Evolutionary conservation across 768 basidiomycete genomes (phyloP).

Genomic region (Mycena crocata): DNA sequence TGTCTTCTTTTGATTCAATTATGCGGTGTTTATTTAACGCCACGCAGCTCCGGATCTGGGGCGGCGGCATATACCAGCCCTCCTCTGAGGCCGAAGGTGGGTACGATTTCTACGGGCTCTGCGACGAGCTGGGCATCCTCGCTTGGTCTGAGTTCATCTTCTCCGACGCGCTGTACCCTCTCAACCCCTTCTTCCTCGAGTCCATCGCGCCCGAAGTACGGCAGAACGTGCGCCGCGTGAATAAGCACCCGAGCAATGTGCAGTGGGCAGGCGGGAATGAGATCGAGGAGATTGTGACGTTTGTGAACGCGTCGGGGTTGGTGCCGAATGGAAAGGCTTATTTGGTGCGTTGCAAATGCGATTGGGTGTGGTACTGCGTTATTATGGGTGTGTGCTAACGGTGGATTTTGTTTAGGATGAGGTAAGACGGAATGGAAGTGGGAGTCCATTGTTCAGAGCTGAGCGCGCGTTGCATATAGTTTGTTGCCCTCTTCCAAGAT

Average conservation of each 20-base stretch:
- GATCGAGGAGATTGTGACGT: conserved; percentile 64
- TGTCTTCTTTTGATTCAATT: not conserved
- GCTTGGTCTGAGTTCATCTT: conserved; percentile 74
- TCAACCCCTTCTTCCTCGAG: conserved; percentile 64
- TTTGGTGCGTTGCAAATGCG: conserved; percentile 46
- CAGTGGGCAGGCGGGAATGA: conserved; percentile 75
- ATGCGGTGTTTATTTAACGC: not conserved
- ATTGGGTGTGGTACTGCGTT: too few species aligned
- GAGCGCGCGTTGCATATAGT: conserved; percentile 47
- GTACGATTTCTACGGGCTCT: conserved; percentile 67
- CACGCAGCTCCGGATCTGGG: conserved; percentile 66
- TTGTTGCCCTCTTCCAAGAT: conserved; percentile 62
- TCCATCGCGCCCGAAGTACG: conserved; percentile 66
- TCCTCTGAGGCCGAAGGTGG: conserved; percentile 56
- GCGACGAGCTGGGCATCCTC: conserved; percentile 70
- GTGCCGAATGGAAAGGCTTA: conserved; percentile 58
- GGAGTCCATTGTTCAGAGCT: not conserved
- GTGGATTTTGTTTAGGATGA: conserved; percentile 26
- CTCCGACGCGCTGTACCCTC: conserved; percentile 66
- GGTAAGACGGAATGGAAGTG: not conserved
- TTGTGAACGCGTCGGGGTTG: conserved; percentile 41
- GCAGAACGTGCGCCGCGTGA: conserved; percentile 68
- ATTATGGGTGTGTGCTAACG: too few species aligned
- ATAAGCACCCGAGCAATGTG: conserved; percentile 65
- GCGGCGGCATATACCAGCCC: conserved; percentile 66